A percentile compares a stretch with the other conserved stretches of the same genome.
Conservation (phyloP, 2,329 filamentous ascomycete genomes). For the Penicillium sp. region DNA sequence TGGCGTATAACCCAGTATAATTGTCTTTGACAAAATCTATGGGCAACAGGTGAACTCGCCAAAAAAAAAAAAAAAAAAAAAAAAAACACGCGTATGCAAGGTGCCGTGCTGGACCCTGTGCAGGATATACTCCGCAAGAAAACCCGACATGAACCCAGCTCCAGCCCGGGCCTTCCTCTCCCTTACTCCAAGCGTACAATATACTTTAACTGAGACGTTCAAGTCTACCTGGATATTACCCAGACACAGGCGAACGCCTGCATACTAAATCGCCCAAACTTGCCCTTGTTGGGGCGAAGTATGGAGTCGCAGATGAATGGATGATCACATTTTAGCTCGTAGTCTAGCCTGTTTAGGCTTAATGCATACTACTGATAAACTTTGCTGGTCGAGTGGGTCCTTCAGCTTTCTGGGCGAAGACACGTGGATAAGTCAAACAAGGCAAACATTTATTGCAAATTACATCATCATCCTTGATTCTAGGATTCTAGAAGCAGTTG, state of each 20-base stretch:
- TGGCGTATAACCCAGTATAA: too few relatives aligned
- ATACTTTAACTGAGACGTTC: neutral
- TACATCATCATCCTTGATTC: constrained; percentile 1
- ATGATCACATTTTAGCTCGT: constrained; percentile 15
- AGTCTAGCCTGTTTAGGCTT: neutral
- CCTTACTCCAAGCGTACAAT: neutral
- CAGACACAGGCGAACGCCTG: neutral
- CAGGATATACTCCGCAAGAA: neutral
- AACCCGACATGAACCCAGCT: neutral
- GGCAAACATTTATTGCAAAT: constrained; percentile 2
- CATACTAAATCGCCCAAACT: neutral
- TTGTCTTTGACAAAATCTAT: too few relatives aligned
- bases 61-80: too few relatives aligned
- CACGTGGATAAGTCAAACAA: constrained; percentile 12
- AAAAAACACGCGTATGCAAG: neutral
- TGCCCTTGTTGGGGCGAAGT: neutral
- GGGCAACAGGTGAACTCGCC: too few relatives aligned
- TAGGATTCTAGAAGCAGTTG: neutral
- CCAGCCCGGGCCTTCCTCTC: neutral
- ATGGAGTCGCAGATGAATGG: constrained; percentile 3
- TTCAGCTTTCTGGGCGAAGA: constrained; percentile 4
- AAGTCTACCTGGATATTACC: neutral
- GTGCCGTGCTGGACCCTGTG: neutral
- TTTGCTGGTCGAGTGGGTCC: constrained; percentile 2
- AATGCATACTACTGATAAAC: neutral